These are phyloP conservation scores for Monsonia emarginata DNA, from an alignment of 441 rosid species.

Conservation along the genomic window DNA sequence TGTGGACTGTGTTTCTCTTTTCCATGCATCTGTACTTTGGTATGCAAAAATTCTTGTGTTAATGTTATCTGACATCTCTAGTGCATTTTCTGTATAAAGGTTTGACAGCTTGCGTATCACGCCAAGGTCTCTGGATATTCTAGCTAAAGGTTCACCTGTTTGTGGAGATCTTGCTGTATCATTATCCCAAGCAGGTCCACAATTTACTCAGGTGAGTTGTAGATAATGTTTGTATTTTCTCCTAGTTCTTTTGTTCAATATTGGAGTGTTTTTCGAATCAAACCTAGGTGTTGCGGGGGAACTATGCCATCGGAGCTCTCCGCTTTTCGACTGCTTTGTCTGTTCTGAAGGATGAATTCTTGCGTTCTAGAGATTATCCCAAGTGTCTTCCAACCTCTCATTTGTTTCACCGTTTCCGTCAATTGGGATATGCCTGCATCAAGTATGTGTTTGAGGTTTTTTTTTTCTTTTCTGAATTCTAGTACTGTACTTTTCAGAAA, in stretches of 20 bases:
- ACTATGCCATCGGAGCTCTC: constrained; percentile 85
- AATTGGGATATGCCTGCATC: constrained; percentile 93
- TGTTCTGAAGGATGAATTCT: constrained; percentile 83
- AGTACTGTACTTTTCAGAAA: background rate
- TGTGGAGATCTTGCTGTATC: constrained; percentile 98
- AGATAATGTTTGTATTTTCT: too few species aligned
- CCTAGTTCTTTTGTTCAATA: too few species aligned
- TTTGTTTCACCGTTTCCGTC: constrained; percentile 85
- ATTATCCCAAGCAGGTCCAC: constrained; percentile 92
- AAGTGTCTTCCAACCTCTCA: constrained; percentile 90
- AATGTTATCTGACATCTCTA: constrained; percentile 23
- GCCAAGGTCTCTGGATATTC: constrained; percentile 89
- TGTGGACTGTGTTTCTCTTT: background rate
- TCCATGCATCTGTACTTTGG: background rate
- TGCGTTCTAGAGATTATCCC: constrained; percentile 97
- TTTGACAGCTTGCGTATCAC: constrained; percentile 93
- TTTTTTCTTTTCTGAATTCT: background rate
- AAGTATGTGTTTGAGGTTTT: constrained; percentile 39
- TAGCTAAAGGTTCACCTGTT: constrained; percentile 79
- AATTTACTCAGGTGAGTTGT: constrained; percentile 79
- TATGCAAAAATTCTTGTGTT: background rate
- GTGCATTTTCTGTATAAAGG: constrained; percentile 36
- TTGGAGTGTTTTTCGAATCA: constrained; percentile 16
- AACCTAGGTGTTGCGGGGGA: constrained; percentile 69
- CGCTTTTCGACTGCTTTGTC: constrained; percentile 87